Evolutionary conservation across 73 alveolate genomes (phyloP).

Genomic region (Tetrahymena borealis): DNA sequence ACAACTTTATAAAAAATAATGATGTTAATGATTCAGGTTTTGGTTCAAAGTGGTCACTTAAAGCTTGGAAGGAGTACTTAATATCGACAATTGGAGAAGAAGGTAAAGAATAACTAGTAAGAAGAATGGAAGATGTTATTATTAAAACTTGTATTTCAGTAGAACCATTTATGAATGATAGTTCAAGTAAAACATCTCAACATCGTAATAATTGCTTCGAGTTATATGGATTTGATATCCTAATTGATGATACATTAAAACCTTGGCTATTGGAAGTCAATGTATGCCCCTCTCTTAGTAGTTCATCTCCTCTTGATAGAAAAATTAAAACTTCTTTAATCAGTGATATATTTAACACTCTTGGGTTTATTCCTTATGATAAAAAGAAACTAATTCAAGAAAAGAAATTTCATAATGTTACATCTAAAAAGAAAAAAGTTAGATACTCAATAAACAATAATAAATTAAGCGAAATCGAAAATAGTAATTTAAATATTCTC

Average conservation of each 20-base stretch:
- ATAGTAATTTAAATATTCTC: neutral
- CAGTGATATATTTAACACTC: conserved; percentile 49
- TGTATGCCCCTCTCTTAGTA: conserved; percentile 86
- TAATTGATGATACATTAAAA: conserved; percentile 73
- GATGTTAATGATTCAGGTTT: conserved; percentile 47
- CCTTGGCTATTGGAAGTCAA: conserved; percentile 96
- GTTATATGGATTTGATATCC: conserved; percentile 95
- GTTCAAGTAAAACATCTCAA: neutral
- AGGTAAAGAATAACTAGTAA: conserved; percentile 42
- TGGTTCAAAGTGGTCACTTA: conserved; percentile 77
- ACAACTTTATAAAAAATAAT: conserved; percentile 55
- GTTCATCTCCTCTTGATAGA: conserved; percentile 76
- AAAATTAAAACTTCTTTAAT: conserved; percentile 76
- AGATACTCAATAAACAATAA: neutral
- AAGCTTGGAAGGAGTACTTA: conserved; percentile 47
- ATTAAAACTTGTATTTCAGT: conserved; percentile 73
- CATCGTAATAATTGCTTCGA: conserved; percentile 84
- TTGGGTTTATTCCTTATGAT: neutral
- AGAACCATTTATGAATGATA: conserved; percentile 46
- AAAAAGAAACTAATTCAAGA: neutral
- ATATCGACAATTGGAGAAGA: conserved; percentile 38
- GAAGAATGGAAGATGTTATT: conserved; percentile 61
- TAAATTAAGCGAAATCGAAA: neutral
- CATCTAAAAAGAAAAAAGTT: neutral
- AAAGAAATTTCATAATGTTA: neutral